A percentile compares a stretch with the other conserved stretches of the same genome.
phyloP scores from a whole-genome alignment of 306 rosid genomes.

The Fragaria ananassa region DNA sequence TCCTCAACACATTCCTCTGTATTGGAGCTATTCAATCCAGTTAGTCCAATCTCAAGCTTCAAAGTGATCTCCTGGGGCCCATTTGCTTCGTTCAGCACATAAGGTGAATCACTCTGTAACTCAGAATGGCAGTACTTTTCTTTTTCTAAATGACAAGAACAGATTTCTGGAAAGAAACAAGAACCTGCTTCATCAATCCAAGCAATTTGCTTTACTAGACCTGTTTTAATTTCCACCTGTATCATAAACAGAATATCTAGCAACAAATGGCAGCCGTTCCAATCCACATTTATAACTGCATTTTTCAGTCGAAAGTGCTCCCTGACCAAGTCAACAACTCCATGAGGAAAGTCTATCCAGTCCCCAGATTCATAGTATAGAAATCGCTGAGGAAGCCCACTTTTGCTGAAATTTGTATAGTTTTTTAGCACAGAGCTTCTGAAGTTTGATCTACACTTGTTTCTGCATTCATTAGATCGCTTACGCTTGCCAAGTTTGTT shows the following conservation, averaged over 20 bases:
- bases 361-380: constrained; percentile 25
- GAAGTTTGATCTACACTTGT: constrained; percentile 3
- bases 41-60: constrained; percentile 30
- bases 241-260: constrained; percentile 34
- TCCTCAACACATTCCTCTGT: constrained; percentile 24
- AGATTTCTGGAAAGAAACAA: constrained; percentile 31
- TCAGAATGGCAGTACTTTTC: constrained; percentile 11
- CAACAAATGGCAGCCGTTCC: constrained; percentile 17
- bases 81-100: constrained; percentile 13
- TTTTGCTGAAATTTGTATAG: constrained; percentile 27
- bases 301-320: constrained; percentile 24
- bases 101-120: constrained; percentile 17
- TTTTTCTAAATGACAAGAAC: constrained; percentile 5
- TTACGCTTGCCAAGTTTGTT: constrained; percentile 18
- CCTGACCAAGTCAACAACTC: constrained; percentile 14
- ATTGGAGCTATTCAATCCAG: constrained; percentile 13
- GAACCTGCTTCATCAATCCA: constrained; percentile 35
- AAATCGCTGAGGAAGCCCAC: constrained; percentile 31
- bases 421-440: constrained; percentile 20
- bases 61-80: constrained; percentile 22
- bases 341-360: constrained; percentile 30
- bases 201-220: constrained; percentile 22
- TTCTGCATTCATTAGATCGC: constrained; percentile 9
- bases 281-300: constrained; percentile 24
- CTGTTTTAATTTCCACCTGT: constrained; percentile 25